Conservation (phyloP, 805 yeast species). For the Wickerhamiella sergipiensis region DNA sequence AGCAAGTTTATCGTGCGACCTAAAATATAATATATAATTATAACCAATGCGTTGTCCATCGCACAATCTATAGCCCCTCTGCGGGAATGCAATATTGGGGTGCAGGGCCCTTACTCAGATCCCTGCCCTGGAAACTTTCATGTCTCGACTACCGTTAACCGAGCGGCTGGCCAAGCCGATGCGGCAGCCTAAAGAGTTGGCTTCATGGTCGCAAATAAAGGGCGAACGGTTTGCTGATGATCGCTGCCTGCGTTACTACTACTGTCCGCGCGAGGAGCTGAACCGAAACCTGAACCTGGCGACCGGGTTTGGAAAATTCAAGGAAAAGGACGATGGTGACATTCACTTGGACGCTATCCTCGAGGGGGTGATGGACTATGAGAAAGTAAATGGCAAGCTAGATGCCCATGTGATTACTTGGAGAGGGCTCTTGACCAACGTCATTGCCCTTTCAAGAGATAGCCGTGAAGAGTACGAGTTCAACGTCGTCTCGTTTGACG, state of each 20-base stretch:
- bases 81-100: no score
- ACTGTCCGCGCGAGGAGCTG: slow-evolving; percentile 61
- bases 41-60: no score
- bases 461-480: slow-evolving; percentile 41
- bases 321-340: slow-evolving; percentile 32
- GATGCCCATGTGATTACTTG: slow-evolving; percentile 63
- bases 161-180: slow-evolving; percentile 37
- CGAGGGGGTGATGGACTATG: slow-evolving; percentile 40
- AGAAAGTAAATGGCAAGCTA: slow-evolving; percentile 34
- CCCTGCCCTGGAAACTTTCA: not conserved
- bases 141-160: slow-evolving; percentile 15
- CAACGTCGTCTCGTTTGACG: slow-evolving; percentile 55
- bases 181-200: slow-evolving; percentile 75
- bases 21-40: not conserved
- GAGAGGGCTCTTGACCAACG: slow-evolving; percentile 69
- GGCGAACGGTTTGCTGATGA: slow-evolving; percentile 32
- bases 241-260: slow-evolving; percentile 53
- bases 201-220: slow-evolving; percentile 48
- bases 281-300: slow-evolving; percentile 45
- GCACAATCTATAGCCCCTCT: no score
- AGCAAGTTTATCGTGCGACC: slow-evolving; percentile 7
- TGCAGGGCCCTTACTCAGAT: no score
- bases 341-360: slow-evolving; percentile 47
- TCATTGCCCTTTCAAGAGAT: slow-evolving; percentile 39
- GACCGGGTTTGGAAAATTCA: slow-evolving; percentile 51